phyloP scores from a whole-genome alignment of 2,329 filamentous ascomycete species.

The Zymoseptoria ardabiliae region DNA sequence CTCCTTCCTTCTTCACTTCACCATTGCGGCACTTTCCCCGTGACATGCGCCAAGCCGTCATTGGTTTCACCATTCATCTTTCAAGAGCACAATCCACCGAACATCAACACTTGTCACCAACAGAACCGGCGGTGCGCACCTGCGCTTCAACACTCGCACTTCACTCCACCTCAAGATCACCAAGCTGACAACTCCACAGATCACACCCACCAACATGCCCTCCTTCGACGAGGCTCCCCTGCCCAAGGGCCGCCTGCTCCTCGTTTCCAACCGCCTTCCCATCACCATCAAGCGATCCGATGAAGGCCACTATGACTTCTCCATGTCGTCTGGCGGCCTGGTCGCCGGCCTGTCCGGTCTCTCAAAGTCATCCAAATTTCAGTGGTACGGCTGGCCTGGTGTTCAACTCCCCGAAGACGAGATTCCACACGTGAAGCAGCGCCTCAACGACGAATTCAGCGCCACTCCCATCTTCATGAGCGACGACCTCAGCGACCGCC shows the following conservation, averaged over 20 bases:
- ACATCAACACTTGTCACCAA: too few relatives aligned
- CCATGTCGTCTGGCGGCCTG: slow-evolving; percentile 93
- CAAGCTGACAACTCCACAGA: slow-evolving; percentile 1
- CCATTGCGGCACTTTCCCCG: not conserved
- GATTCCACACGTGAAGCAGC: slow-evolving; percentile 62
- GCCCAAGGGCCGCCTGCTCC: slow-evolving; percentile 54
- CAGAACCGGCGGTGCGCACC: too few relatives aligned
- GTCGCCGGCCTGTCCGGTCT: slow-evolving; percentile 89
- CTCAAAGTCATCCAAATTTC: slow-evolving; percentile 86
- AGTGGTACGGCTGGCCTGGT: slow-evolving; percentile 98
- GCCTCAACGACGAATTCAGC: slow-evolving; percentile 78
- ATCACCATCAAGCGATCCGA: slow-evolving; percentile 94
- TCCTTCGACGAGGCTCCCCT: slow-evolving; percentile 26
- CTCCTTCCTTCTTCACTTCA: not conserved
- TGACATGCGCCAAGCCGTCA: not conserved
- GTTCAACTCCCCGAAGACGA: slow-evolving; percentile 84
- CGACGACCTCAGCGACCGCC: slow-evolving; percentile 84
- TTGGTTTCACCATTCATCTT: too few relatives aligned
- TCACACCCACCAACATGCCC: slow-evolving; percentile 25
- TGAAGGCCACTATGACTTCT: slow-evolving; percentile 85
- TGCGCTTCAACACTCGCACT: not conserved
- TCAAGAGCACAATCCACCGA: too few relatives aligned
- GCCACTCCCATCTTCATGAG: slow-evolving; percentile 89
- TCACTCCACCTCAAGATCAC: not conserved
- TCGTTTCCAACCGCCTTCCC: slow-evolving; percentile 89